Base-by-base conservation (phyloP, 106 monocot genomes). In the Apostasia ramifera region DNA sequence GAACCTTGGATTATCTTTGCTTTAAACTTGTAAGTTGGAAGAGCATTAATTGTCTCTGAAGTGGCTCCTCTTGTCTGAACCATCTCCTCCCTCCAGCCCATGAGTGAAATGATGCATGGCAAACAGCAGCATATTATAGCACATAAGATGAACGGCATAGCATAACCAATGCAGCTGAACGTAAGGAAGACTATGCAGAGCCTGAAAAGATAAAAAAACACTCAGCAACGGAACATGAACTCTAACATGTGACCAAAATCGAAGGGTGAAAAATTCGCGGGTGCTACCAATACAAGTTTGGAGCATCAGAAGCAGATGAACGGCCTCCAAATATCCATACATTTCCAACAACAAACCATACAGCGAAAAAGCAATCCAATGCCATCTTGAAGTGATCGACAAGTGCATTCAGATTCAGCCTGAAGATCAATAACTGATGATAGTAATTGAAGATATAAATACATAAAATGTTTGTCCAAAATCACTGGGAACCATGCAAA, bases 281-380 rank as follows among this genome's bases (percentile, higher is more conserved):
- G 14, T 58, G 13, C 14, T 79, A 84, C 83, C 83, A 79, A 63
- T 84, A 84, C 78, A 83, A 72, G 65, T 83, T 83, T 46, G 83
- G 83, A 72, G 83, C 70, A 67, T 79, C 79, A 3, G 75, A 50
- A 57, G 76, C 71, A 57, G 83, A 76, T 6, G 79, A 79, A 67
- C 45, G 83, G 40, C 83, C 79, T 40, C 83, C 79, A 60, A 84
- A 84, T 8, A 84, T 69, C 83, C 79, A 84, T 37, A 84, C 79
- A 79, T 79, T 84, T 9, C 83, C 83, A 66, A 79, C 76, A 10
- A 84, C 79, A 70, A 84, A 79, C 83, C 79, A 84, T 8, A 84
- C 65, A 13, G 83, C 83, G 63, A 84, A 84, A 75, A 79, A 79
- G 64, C 71, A 84, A 65, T 84, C 79, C 73, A 84, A 69, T 5